Conservation (phyloP, 2,329 filamentous ascomycete species). For the Aspergillus puulaauensis region DNA sequence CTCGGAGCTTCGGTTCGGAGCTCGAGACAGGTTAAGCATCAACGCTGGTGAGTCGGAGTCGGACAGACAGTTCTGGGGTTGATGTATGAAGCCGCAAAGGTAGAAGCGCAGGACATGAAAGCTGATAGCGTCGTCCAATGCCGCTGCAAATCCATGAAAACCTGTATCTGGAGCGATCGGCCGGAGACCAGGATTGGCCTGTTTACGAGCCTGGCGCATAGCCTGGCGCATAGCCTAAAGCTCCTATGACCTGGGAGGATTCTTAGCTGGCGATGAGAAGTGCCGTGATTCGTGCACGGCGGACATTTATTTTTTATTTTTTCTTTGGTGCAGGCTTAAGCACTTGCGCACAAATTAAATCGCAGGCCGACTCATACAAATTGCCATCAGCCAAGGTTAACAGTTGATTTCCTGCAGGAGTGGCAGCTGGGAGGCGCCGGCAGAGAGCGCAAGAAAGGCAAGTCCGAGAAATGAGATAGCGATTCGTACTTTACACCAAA, state of each 20-base stretch:
- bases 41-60: too few relatives aligned
- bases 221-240: conserved; percentile 11
- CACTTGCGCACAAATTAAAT: neutral
- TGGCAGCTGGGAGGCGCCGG: too few relatives aligned
- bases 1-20: too few relatives aligned
- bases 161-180: conserved; percentile 13
- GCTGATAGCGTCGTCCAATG: neutral
- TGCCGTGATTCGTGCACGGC: conserved; percentile 7
- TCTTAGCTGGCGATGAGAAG: conserved; percentile 1
- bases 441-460: neutral
- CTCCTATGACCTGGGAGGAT: conserved; percentile 2
- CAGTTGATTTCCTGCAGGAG: too few relatives aligned
- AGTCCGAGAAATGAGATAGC: neutral
- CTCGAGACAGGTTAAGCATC: too few relatives aligned
- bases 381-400: too few relatives aligned
- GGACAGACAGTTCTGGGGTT: neutral
- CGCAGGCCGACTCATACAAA: too few relatives aligned
- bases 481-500: neutral
- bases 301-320: neutral
- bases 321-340: neutral
- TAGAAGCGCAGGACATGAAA: neutral
- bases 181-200: conserved; percentile 17
- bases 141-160: neutral
- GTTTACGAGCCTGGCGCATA: conserved; percentile 9
- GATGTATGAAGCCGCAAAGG: neutral